phyloP scores from a whole-genome alignment of 495 filamentous ascomycete species.

The Neurospora intermedia region DNA sequence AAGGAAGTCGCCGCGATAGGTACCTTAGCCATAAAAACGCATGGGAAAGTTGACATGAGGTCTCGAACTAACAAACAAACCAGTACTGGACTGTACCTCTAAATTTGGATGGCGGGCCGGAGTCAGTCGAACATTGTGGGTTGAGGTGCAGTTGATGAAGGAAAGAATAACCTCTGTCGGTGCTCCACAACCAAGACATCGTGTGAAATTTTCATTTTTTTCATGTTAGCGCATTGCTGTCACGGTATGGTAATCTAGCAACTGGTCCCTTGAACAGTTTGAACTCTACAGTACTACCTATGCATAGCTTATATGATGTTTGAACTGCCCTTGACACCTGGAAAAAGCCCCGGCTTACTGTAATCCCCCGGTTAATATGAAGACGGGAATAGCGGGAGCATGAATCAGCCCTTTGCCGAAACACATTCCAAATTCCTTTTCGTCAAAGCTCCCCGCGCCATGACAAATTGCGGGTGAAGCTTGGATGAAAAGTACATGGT shows the following conservation, averaged over 20 bases:
- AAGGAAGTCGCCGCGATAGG: too few species aligned
- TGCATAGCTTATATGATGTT: neutral
- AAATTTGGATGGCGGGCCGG: too few species aligned
- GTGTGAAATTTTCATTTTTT: neutral
- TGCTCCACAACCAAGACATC: neutral
- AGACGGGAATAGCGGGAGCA: neutral
- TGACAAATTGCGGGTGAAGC: neutral
- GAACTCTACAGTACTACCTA: neutral
- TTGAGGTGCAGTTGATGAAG: neutral
- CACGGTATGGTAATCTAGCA: neutral
- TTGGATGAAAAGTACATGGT: neutral
- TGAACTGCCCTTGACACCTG: neutral
- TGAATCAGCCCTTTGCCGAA: neutral
- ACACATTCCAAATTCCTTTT: neutral
- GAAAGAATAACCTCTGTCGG: neutral
- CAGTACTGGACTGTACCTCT: too few species aligned
- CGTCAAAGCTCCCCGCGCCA: neutral
- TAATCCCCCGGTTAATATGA: neutral
- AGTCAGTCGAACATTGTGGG: neutral
- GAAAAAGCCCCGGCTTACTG: neutral
- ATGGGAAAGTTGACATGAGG: too few species aligned
- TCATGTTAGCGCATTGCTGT: neutral
- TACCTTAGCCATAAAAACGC: too few species aligned
- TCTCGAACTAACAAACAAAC: too few species aligned
- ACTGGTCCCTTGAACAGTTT: neutral